phyloP scores from a whole-genome alignment of 345 rosid species.

The Populus pruinosa region DNA sequence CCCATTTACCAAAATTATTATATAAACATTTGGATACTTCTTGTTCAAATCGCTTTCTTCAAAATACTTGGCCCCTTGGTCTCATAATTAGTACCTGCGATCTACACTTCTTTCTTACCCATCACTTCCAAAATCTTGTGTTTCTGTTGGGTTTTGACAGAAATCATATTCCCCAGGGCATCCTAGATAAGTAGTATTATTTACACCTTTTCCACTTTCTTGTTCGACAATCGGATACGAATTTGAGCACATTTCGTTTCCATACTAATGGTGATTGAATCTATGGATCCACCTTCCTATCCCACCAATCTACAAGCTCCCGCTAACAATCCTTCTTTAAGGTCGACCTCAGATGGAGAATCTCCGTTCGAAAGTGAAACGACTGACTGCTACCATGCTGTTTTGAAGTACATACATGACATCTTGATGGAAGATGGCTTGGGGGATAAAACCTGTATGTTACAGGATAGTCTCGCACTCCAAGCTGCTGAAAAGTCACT shows the following conservation, averaged over 20 bases:
- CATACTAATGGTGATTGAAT: conserved; percentile 2
- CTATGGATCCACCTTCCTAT: conserved; percentile 7
- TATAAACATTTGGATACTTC: too few relatives aligned
- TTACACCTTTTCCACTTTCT: background rate
- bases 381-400: conserved; percentile 2
- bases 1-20: too few relatives aligned
- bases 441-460: conserved; percentile 48
- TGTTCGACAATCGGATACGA: conserved; percentile 17
- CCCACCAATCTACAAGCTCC: conserved; percentile 1
- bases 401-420: conserved; percentile 16
- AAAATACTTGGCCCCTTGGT: too few relatives aligned
- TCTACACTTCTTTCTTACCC: background rate
- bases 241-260: conserved; percentile 17
- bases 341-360: conserved; percentile 22
- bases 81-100: background rate
- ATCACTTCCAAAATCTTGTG: background rate
- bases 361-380: conserved; percentile 26
- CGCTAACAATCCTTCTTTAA: background rate
- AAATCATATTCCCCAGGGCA: background rate
- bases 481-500: conserved; percentile 82
- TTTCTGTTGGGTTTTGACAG: background rate
- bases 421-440: conserved; percentile 21
- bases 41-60: too few relatives aligned
- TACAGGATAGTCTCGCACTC: conserved; percentile 69
- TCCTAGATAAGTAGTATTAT: background rate